A percentile compares a stretch with the other conserved stretches of the same genome.
Conservation (phyloP, 208 protist genomes). For the Acanthamoeba royreba region DNA sequence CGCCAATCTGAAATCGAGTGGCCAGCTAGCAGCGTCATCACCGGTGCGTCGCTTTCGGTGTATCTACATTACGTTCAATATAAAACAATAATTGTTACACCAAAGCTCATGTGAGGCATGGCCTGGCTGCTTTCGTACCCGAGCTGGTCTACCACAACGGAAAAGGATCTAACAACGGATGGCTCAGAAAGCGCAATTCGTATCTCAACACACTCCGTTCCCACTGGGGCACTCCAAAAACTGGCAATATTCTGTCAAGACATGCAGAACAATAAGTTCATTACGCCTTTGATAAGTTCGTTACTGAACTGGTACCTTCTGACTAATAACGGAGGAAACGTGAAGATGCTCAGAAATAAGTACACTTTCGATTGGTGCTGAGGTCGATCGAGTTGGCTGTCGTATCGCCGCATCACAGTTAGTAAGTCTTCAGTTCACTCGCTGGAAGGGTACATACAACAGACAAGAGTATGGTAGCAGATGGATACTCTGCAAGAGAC, state of each 20-base stretch:
- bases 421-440: too few species aligned
- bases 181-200: neutral
- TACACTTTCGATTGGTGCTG: slow-evolving; percentile 14
- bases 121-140: too few species aligned
- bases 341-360: neutral
- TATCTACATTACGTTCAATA: too few species aligned
- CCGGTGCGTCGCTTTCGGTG: neutral
- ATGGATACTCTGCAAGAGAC: neutral
- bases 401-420: too few species aligned
- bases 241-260: too few species aligned
- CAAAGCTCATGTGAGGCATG: too few species aligned
- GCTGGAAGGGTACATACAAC: neutral
- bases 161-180: neutral
- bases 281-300: too few species aligned
- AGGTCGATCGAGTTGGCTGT: neutral
- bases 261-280: too few species aligned
- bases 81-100: too few species aligned
- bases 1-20: neutral
- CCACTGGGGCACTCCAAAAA: neutral
- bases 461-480: neutral
- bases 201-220: neutral
- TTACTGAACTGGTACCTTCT: neutral
- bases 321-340: neutral
- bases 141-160: neutral
- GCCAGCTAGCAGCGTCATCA: neutral